These are phyloP conservation scores for Alternaria rosae DNA, from an alignment of 2,329 filamentous ascomycete genomes.

Conservation along the genomic window DNA sequence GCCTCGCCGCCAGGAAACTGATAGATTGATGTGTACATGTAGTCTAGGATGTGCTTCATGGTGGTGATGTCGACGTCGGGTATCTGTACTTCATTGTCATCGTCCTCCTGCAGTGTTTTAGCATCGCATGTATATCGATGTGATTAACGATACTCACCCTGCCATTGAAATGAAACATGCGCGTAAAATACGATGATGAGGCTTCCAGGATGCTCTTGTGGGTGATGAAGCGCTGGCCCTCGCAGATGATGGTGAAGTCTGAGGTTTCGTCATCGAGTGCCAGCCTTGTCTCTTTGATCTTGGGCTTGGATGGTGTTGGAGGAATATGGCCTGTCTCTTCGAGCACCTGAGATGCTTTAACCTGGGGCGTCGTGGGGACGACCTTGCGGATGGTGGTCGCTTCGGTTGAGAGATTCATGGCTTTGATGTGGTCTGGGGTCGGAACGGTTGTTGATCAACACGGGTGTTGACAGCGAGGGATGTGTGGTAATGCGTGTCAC, in stretches of 20 bases:
- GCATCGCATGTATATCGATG: not conserved
- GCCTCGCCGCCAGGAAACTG: slow-evolving; percentile 4
- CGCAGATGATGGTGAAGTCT: slow-evolving; percentile 15
- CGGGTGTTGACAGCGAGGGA: not conserved
- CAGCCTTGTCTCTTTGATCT: not conserved
- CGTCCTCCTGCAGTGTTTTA: not conserved
- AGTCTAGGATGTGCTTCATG: slow-evolving; percentile 14
- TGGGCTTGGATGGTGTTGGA: slow-evolving; percentile 5
- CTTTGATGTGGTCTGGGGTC: not conserved
- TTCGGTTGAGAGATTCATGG: not conserved
- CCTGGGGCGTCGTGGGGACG: slow-evolving; percentile 4
- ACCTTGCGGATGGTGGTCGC: not conserved
- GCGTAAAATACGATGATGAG: slow-evolving; percentile 10
- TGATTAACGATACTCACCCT: not conserved
- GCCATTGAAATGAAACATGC: slow-evolving; percentile 16
- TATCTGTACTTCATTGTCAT: not conserved
- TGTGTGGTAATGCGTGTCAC: not conserved
- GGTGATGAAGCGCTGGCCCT: not conserved
- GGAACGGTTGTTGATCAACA: not conserved
- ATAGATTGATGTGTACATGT: slow-evolving; percentile 13
- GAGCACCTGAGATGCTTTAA: not conserved
- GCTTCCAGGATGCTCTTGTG: slow-evolving; percentile 6
- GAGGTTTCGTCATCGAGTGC: slow-evolving; percentile 3
- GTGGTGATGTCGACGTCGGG: not conserved
- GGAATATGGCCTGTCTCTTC: not conserved